Percentiles rank a stretch among this genome's conserved stretches.
Evolutionary conservation across 805 yeast genomes (phyloP).

Genomic region (Ogataea thermomethanolica): DNA sequence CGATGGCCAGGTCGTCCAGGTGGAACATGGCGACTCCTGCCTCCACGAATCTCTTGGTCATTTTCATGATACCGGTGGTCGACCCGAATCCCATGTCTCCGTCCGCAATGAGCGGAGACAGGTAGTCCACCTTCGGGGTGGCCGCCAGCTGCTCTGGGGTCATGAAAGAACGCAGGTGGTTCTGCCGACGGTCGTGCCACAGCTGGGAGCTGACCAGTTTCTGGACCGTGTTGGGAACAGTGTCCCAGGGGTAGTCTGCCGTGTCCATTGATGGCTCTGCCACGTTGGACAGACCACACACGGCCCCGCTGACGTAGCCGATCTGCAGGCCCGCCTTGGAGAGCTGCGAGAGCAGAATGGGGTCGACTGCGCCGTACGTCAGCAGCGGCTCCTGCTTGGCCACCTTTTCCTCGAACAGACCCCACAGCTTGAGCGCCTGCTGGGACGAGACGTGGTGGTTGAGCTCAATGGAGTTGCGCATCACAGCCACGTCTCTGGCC

Average conservation of each 20-base stretch:
- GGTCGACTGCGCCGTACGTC: slow-evolving; percentile 60
- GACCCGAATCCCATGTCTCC: slow-evolving; percentile 70
- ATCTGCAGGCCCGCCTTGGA: slow-evolving; percentile 48
- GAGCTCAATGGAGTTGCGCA: slow-evolving; percentile 47
- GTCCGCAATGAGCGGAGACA: slow-evolving; percentile 62
- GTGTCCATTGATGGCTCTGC: slow-evolving; percentile 65
- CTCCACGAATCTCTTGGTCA: slow-evolving; percentile 61
- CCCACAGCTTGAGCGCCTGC: slow-evolving; percentile 46
- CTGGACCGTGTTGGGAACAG: slow-evolving; percentile 65
- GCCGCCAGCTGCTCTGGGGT: slow-evolving; percentile 19
- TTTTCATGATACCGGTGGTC: slow-evolving; percentile 56
- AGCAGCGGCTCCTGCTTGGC: slow-evolving; percentile 47
- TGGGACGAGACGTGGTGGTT: slow-evolving; percentile 48
- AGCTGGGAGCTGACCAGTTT: slow-evolving; percentile 55
- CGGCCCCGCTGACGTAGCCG: slow-evolving; percentile 60
- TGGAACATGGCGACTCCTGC: slow-evolving; percentile 64
- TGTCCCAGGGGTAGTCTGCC: slow-evolving; percentile 67
- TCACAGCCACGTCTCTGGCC: slow-evolving; percentile 48
- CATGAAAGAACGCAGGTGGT: slow-evolving; percentile 15
- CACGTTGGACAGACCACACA: slow-evolving; percentile 54
- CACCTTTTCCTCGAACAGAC: slow-evolving; percentile 40
- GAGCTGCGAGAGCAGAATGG: slow-evolving; percentile 59
- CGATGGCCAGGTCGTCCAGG: slow-evolving; percentile 60
- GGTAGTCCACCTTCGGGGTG: slow-evolving; percentile 41
- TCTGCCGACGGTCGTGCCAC: slow-evolving; percentile 48